Percentiles rank a stretch among this genome's conserved stretches.
phyloP scores from a whole-genome alignment of 441 rosid species.

The Croton setiger region DNA sequence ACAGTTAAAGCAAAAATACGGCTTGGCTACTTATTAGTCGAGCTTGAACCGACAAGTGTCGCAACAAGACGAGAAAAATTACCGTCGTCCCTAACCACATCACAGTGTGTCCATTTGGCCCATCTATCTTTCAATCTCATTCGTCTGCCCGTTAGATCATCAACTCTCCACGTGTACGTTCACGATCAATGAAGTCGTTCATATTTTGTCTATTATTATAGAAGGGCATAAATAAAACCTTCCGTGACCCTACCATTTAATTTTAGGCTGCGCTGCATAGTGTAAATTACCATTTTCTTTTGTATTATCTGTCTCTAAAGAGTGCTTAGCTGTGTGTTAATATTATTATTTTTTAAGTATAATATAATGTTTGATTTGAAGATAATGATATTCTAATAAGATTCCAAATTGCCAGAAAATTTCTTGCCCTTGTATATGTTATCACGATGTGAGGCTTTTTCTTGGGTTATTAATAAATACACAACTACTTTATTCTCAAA shows the following conservation, averaged over 20 bases:
- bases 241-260: no score
- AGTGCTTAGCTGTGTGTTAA: conserved; percentile 8
- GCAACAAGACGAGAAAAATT: not conserved
- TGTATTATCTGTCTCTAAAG: not conserved
- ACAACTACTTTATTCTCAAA: no score
- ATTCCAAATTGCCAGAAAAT: not conserved
- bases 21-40: conserved; percentile 4
- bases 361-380: not conserved
- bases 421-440: no score
- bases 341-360: no score
- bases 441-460: no score
- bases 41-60: conserved; percentile 20
- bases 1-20: no score
- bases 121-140: conserved; percentile 18
- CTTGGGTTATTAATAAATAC: no score
- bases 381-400: not conserved
- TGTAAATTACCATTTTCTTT: not conserved
- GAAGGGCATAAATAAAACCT: not conserved
- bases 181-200: not conserved
- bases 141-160: not conserved
- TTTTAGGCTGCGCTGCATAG: not conserved
- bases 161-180: not conserved
- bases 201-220: not conserved
- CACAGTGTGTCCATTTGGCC: conserved; percentile 19
- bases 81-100: conserved; percentile 11